Percentiles rank a stretch among this genome's conserved stretches.
phyloP scores from a whole-genome alignment of 2,329 filamentous ascomycete species.

The Trichophyton rubrum region DNA sequence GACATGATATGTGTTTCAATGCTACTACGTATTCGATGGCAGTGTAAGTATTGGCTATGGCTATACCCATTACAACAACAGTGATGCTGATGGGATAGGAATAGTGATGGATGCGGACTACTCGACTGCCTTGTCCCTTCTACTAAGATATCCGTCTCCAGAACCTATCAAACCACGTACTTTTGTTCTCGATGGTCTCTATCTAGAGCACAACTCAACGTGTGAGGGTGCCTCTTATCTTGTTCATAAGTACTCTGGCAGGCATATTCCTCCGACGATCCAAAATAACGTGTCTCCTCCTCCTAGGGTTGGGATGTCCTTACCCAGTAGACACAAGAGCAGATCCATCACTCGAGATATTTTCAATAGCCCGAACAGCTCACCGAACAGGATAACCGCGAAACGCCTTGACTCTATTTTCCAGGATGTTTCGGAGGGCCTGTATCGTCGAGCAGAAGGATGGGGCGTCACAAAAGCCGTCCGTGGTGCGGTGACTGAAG shows the following conservation, averaged over 20 bases:
- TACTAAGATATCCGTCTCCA: slow-evolving; percentile 71
- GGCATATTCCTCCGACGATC: slow-evolving; percentile 6
- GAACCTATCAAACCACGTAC: slow-evolving; percentile 55
- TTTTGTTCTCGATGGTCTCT: slow-evolving; percentile 73
- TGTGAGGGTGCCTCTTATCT: slow-evolving; percentile 32
- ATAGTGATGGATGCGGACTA: slow-evolving; percentile 77
- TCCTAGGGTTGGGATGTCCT: not conserved
- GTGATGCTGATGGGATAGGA: slow-evolving; percentile 12
- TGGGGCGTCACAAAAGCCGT: slow-evolving; percentile 40
- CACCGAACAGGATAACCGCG: slow-evolving; percentile 27
- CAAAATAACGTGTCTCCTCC: not conserved
- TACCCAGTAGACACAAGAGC: slow-evolving; percentile 8
- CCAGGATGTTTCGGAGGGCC: slow-evolving; percentile 37
- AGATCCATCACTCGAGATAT: slow-evolving; percentile 5
- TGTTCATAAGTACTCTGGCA: slow-evolving; percentile 37
- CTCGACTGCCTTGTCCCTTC: slow-evolving; percentile 64
- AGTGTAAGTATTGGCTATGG: slow-evolving; percentile 44
- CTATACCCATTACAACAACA: not conserved
- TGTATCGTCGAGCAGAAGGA: slow-evolving; percentile 37
- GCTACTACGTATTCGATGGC: slow-evolving; percentile 83
- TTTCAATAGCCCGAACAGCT: slow-evolving; percentile 19
- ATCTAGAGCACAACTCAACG: slow-evolving; percentile 34
- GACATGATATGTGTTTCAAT: slow-evolving; percentile 90
- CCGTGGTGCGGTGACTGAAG: slow-evolving; percentile 36
- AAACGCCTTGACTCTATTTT: slow-evolving; percentile 36